A percentile compares a stretch with the other conserved stretches of the same genome.
Evolutionary conservation across 306 rosid genomes (phyloP).

Genomic region (Crotalaria pallida): DNA sequence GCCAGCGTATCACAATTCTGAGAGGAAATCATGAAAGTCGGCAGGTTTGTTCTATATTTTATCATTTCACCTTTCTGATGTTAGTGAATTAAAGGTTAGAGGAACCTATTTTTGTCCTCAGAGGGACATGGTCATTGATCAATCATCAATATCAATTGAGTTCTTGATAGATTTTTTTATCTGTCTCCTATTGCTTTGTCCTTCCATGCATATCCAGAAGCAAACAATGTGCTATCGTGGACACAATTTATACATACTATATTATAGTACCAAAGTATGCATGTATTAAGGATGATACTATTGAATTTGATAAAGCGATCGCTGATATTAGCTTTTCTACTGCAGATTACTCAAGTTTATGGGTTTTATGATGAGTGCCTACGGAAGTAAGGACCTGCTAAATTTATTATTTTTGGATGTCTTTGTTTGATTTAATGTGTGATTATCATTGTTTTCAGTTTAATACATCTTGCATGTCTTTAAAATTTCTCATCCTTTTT

Average conservation of each 20-base stretch:
- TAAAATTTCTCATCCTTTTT: background rate
- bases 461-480: background rate
- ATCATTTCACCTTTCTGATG: background rate
- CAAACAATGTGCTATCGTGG: background rate
- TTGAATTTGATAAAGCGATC: background rate
- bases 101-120: background rate
- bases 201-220: background rate
- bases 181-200: background rate
- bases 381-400: slow-evolving; percentile 66
- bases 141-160: background rate
- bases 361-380: slow-evolving; percentile 95
- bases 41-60: slow-evolving; percentile 53
- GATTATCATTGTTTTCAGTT: background rate
- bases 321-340: slow-evolving; percentile 24
- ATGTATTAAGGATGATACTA: background rate
- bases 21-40: slow-evolving; percentile 99
- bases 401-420: slow-evolving; percentile 9
- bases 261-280: background rate
- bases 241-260: background rate
- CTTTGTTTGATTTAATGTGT: background rate
- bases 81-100: background rate
- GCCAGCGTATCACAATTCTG: slow-evolving; percentile 87
- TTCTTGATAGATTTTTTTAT: background rate
- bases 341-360: slow-evolving; percentile 98
- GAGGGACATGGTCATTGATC: background rate